Conservation (phyloP, 305 asterid genomes). For the Withania somnifera region DNA sequence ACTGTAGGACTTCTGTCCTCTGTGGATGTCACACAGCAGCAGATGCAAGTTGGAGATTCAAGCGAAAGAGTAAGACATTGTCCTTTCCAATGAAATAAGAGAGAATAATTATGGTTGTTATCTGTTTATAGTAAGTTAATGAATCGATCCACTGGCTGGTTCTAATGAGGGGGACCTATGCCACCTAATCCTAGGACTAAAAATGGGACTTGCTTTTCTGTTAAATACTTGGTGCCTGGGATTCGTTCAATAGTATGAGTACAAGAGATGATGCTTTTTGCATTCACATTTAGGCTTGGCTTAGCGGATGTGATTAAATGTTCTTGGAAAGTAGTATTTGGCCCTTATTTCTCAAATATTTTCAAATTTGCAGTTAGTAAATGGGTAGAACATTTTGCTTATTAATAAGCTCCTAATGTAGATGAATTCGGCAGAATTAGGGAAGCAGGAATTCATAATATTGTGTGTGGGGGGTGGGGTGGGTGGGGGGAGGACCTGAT, state of each 20-base stretch:
- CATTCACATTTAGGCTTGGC: background rate
- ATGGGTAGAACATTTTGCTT: background rate
- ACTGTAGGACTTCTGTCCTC: slow-evolving; percentile 69
- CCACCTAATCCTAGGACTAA: background rate
- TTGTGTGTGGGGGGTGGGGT: too few species aligned
- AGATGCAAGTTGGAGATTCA: slow-evolving; percentile 64
- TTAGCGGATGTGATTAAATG: background rate
- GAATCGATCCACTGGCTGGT: background rate
- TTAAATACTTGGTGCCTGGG: background rate
- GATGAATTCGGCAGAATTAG: background rate
- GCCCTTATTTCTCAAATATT: background rate
- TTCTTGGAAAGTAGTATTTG: background rate
- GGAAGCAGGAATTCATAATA: background rate
- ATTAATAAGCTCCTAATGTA: background rate
- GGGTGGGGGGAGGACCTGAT: background rate
- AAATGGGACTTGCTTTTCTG: background rate
- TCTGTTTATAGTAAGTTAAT: background rate
- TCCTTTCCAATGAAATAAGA: background rate
- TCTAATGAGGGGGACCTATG: background rate
- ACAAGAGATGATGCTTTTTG: background rate
- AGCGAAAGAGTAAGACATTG: slow-evolving; percentile 53
- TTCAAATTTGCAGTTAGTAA: background rate
- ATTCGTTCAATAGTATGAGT: background rate
- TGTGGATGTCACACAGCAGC: slow-evolving; percentile 64
- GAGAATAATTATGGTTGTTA: background rate